Percentiles rank a stretch among this genome's conserved stretches.
These are phyloP conservation scores for Suillus sp. DNA, from an alignment of 768 basidiomycete genomes.

Conservation along the genomic window DNA sequence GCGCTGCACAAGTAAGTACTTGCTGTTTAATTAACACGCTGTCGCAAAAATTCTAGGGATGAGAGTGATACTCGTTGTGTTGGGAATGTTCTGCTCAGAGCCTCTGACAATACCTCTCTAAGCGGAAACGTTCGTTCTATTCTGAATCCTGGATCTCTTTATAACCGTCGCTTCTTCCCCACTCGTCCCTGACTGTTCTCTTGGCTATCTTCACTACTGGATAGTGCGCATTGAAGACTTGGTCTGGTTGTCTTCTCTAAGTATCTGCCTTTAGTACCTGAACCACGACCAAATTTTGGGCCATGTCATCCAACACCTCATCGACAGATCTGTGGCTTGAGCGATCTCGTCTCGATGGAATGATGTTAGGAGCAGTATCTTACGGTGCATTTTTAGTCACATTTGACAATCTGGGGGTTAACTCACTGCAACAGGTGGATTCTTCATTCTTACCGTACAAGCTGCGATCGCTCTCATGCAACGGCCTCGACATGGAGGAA, in stretches of 20 bases:
- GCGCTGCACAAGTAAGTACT: not conserved
- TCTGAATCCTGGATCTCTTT: not conserved
- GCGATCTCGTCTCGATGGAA: slow-evolving; percentile 10
- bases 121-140: not conserved
- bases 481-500: slow-evolving; percentile 8
- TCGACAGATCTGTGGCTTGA: slow-evolving; percentile 5
- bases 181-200: not conserved
- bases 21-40: not conserved
- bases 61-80: not conserved
- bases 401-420: not conserved
- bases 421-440: slow-evolving; percentile 19
- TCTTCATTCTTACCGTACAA: slow-evolving; percentile 25
- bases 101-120: not conserved
- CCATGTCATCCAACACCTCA: not conserved
- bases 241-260: not conserved
- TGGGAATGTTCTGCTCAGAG: not conserved
- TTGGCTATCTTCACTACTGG: not conserved
- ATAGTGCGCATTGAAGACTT: not conserved
- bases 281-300: not conserved
- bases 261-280: not conserved
- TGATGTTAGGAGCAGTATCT: slow-evolving; percentile 13
- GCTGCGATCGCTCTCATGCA: slow-evolving; percentile 15
- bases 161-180: not conserved
- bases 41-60: not conserved
- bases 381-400: slow-evolving; percentile 9